Evolutionary conservation across 257 asterid genomes (phyloP).

Genomic region (Linderniella brevidens): DNA sequence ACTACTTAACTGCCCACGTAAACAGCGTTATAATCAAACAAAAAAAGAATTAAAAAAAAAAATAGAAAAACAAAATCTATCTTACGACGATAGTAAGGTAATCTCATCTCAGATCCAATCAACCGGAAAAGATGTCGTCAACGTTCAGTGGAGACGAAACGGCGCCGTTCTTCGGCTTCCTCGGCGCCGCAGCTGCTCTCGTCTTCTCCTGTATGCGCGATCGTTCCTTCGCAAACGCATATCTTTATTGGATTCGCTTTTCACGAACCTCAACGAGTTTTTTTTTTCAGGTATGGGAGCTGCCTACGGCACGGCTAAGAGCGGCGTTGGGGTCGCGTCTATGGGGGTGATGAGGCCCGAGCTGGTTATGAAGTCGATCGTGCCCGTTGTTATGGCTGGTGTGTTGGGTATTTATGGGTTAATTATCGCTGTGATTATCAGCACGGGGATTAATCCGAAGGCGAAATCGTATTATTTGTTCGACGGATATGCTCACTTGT

Average conservation of each 20-base stretch:
- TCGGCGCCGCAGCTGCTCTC: slow-evolving; percentile 55
- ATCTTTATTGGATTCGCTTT: too few species aligned
- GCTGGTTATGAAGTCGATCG: slow-evolving; percentile 68
- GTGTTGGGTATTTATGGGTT: slow-evolving; percentile 65
- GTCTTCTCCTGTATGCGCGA: slow-evolving; percentile 80
- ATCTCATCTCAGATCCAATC: slow-evolving; percentile 13
- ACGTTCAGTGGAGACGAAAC: slow-evolving; percentile 64
- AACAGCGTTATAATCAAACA: not conserved
- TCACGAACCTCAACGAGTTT: too few species aligned
- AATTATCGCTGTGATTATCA: slow-evolving; percentile 66
- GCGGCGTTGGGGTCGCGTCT: slow-evolving; percentile 82
- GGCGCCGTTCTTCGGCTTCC: slow-evolving; percentile 75
- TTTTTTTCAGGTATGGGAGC: slow-evolving; percentile 52
- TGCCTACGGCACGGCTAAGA: too few species aligned
- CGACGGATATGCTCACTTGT: too few species aligned
- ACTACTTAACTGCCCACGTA: not conserved
- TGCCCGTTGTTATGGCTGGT: slow-evolving; percentile 81
- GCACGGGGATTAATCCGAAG: too few species aligned
- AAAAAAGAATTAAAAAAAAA: too few species aligned
- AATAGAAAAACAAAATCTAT: too few species aligned
- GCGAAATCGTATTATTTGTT: slow-evolving; percentile 6
- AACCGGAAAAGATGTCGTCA: slow-evolving; percentile 24
- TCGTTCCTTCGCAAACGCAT: too few species aligned
- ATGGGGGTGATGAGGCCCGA: too few species aligned
- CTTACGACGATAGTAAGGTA: too few species aligned